Base-by-base conservation (phyloP, 306 rosid genomes). In the Prunus campanulata region DNA sequence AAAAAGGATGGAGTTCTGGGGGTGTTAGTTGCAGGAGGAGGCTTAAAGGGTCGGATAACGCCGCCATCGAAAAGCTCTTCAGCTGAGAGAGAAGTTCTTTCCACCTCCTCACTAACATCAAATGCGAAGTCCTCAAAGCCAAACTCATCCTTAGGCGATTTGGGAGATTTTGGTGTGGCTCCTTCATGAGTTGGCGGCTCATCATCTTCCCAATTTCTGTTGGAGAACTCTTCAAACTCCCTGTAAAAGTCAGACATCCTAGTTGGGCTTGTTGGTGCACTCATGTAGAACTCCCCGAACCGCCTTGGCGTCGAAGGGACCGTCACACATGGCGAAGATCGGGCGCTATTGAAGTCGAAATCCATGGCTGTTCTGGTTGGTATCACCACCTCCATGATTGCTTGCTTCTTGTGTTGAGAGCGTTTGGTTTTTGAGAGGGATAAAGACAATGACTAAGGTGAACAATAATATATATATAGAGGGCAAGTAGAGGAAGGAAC, bases 51-150 rank as follows among this genome's bases (percentile, higher is more conserved):
- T 50, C 86, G 79, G 75, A 95, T 89, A 61, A 71, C 86, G 0
- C 99, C 97, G 15, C 83, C 90, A 35, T 90, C 85, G 60, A 95
- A 92, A 14, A 95, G 96, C 79, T 92, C 97, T 5, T 88, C 99
- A 0, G 97, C 99, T 3, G 97, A 89, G 46, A 88, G 92, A 39
- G 96, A 83, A 8, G 76, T 30, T 42, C 82, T 74, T 5, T 84
- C 80, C 1, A 83, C 60, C 44, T 89, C 87, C 46, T 63, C 72
- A 11, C 78, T 32, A 9, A 95, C 82, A 47, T 42, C 88, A 59
- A 95, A 95, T 0, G 92, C 97, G 50, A 95, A 95, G 57, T 78
- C 90, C 0, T 60, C 79, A 19, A 63, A 63, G 30, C 68, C 68
- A 63, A 63, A 30, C 46, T 63, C 47, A 18, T 56, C 70, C 54